Percentiles rank a stretch among this genome's conserved stretches.
Conservation (phyloP, 202 grass and related monocot genomes). For the Schoenoplectus triqueter region DNA sequence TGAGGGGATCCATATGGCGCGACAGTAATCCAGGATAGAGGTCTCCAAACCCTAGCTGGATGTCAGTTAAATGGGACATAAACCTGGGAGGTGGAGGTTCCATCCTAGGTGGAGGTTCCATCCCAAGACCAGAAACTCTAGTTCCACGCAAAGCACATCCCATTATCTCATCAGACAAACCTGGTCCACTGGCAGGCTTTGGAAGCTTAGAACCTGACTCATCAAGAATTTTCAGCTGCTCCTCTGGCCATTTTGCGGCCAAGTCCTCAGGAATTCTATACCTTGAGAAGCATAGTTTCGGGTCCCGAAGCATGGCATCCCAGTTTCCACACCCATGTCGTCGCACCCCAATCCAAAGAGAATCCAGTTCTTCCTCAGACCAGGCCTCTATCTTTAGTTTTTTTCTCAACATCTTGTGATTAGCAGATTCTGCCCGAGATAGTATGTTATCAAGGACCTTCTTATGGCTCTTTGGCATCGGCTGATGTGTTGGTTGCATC, state of each 20-base stretch:
- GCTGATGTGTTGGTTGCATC: slow-evolving; percentile 61
- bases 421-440: slow-evolving; percentile 77
- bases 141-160: slow-evolving; percentile 77
- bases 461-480: slow-evolving; percentile 90
- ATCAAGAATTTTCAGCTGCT: slow-evolving; percentile 86
- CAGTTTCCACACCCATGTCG: slow-evolving; percentile 97
- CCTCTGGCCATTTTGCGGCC: slow-evolving; percentile 77
- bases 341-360: slow-evolving; percentile 97
- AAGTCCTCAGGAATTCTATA: slow-evolving; percentile 72
- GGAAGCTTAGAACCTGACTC: slow-evolving; percentile 58
- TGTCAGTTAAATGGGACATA: slow-evolving; percentile 80
- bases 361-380: slow-evolving; percentile 98
- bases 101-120: slow-evolving; percentile 52
- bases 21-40: slow-evolving; percentile 56
- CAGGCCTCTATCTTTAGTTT: slow-evolving; percentile 74
- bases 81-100: slow-evolving; percentile 50
- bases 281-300: slow-evolving; percentile 77
- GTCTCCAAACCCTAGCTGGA: slow-evolving; percentile 84
- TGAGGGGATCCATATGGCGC: slow-evolving; percentile 47
- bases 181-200: slow-evolving; percentile 60
- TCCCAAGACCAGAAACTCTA: slow-evolving; percentile 67
- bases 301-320: slow-evolving; percentile 94
- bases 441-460: slow-evolving; percentile 93
- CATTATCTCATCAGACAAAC: slow-evolving; percentile 93
- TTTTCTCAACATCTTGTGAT: slow-evolving; percentile 80